Evolutionary conservation across 257 asterid genomes (phyloP).

Genomic region (Fraxinus anomala): DNA sequence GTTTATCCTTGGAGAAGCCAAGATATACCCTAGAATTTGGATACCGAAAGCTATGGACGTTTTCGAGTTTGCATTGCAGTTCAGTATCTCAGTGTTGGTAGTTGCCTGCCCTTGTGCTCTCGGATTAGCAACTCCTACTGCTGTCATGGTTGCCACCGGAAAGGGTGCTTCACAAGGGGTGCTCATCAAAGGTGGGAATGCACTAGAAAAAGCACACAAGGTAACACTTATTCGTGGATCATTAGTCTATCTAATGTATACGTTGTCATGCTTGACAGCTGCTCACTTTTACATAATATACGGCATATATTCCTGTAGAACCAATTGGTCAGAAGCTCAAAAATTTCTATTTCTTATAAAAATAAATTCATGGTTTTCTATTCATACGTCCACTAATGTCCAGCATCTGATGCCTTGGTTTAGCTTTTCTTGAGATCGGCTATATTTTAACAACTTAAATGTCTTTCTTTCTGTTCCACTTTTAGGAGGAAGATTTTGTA

Average conservation of each 20-base stretch:
- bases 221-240: conserved; percentile 34
- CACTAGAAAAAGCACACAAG: conserved; percentile 96
- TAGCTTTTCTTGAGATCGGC: conserved; percentile 7
- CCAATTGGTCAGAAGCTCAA: conserved; percentile 26
- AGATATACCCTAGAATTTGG: conserved; percentile 76
- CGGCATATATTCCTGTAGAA: conserved; percentile 1
- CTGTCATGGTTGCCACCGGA: conserved; percentile 99
- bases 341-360: neutral
- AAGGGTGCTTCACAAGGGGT: conserved; percentile 98
- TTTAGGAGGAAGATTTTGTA: neutral
- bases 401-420: neutral
- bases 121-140: conserved; percentile 97
- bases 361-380: neutral
- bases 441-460: conserved; percentile 9
- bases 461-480: neutral
- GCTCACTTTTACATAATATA: conserved; percentile 1
- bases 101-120: conserved; percentile 99
- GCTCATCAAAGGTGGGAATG: conserved; percentile 91
- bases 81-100: conserved; percentile 88
- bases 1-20: conserved; percentile 73
- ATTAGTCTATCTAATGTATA: conserved; percentile 17
- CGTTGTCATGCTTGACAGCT: neutral
- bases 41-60: conserved; percentile 83
- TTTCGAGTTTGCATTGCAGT: conserved; percentile 92
- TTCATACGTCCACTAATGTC: neutral